These are phyloP conservation scores for Phaeosphaeria sp. DNA, from an alignment of 2,329 filamentous ascomycete genomes.

Conservation along the genomic window DNA sequence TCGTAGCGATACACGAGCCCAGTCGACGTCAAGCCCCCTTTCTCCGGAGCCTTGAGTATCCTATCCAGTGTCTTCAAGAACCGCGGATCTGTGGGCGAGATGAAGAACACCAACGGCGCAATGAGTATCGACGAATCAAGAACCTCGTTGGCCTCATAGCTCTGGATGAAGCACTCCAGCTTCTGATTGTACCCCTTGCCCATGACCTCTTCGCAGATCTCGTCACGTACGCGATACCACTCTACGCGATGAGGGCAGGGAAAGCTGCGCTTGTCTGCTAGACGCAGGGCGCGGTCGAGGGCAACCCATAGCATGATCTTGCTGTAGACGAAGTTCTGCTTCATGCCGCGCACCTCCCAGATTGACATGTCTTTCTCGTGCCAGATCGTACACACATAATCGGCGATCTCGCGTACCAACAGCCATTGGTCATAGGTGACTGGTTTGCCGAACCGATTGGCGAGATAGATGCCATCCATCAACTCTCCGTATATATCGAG, in stretches of 20 bases:
- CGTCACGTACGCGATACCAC: slow-evolving; percentile 72
- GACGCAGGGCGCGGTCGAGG: slow-evolving; percentile 75
- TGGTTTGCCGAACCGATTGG: slow-evolving; percentile 81
- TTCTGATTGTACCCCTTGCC: slow-evolving; percentile 77
- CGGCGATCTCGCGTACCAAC: slow-evolving; percentile 70
- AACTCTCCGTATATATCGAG: slow-evolving; percentile 82
- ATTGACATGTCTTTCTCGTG: slow-evolving; percentile 78
- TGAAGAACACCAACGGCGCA: slow-evolving; percentile 80
- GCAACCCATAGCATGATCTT: slow-evolving; percentile 86
- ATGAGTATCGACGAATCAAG: slow-evolving; percentile 79
- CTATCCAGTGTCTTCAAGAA: slow-evolving; percentile 75
- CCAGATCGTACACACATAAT: slow-evolving; percentile 74
- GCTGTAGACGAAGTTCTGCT: slow-evolving; percentile 81
- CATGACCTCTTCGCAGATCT: slow-evolving; percentile 78
- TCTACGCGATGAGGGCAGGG: slow-evolving; percentile 73
- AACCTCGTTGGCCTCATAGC: slow-evolving; percentile 73
- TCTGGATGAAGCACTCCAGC: slow-evolving; percentile 75
- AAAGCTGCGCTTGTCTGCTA: slow-evolving; percentile 76
- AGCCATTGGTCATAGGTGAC: slow-evolving; percentile 78
- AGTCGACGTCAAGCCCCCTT: slow-evolving; percentile 76
- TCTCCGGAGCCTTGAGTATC: slow-evolving; percentile 75
- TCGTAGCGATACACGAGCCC: slow-evolving; percentile 80
- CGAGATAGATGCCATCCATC: slow-evolving; percentile 78
- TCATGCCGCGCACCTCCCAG: slow-evolving; percentile 79
- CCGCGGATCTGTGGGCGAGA: slow-evolving; percentile 77